Conservation (phyloP, 2,329 filamentous ascomycete species). For the Tolypocladium amazonense region DNA sequence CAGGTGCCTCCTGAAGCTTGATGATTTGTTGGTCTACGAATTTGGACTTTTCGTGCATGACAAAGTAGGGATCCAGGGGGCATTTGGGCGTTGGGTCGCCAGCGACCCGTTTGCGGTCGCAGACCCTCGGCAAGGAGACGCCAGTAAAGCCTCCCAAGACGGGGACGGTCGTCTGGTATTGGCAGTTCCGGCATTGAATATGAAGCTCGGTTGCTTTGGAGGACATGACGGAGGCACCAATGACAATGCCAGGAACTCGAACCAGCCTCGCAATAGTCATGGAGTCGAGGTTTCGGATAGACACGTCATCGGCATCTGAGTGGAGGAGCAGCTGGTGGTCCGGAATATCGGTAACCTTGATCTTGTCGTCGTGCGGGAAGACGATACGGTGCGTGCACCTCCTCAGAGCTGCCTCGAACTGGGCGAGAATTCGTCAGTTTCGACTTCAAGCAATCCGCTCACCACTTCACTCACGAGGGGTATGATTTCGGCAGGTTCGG, state of each 20-base stretch:
- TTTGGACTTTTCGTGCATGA: slow-evolving; percentile 83
- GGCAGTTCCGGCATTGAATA: slow-evolving; percentile 82
- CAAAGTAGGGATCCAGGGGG: slow-evolving; percentile 89
- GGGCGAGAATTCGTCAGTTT: not conserved
- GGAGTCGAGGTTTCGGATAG: slow-evolving; percentile 88
- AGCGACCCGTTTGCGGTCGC: slow-evolving; percentile 50
- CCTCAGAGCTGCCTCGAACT: slow-evolving; percentile 88
- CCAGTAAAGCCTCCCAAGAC: slow-evolving; percentile 82
- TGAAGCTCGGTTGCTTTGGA: slow-evolving; percentile 85
- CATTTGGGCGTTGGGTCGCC: slow-evolving; percentile 66
- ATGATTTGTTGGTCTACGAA: slow-evolving; percentile 98
- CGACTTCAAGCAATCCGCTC: not conserved
- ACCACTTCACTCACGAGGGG: slow-evolving; percentile 56
- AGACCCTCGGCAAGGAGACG: slow-evolving; percentile 72
- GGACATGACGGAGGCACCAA: slow-evolving; percentile 90
- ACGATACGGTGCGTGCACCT: slow-evolving; percentile 91
- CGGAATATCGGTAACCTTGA: slow-evolving; percentile 48
- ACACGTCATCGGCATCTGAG: slow-evolving; percentile 80
- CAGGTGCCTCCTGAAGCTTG: slow-evolving; percentile 93
- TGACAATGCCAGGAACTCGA: slow-evolving; percentile 92
- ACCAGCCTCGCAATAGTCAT: slow-evolving; percentile 91
- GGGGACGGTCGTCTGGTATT: slow-evolving; percentile 56
- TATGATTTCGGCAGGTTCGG: slow-evolving; percentile 85
- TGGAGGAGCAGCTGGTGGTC: slow-evolving; percentile 93
- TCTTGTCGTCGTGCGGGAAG: slow-evolving; percentile 60